Base-by-base conservation (phyloP, 345 rosid genomes). In the Durio zibethinus region DNA sequence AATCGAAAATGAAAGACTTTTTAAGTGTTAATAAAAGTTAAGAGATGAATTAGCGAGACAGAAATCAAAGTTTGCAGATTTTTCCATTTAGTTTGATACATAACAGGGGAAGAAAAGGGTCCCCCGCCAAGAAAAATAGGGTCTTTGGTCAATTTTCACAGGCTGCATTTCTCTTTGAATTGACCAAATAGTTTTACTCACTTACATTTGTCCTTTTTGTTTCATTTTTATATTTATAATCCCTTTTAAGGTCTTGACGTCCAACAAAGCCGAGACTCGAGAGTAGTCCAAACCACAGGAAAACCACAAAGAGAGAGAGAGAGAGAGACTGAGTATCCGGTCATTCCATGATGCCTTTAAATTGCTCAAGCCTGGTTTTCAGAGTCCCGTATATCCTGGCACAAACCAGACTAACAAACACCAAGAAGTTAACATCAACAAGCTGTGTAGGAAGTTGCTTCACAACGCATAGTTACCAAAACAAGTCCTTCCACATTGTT, bases 271-370 rank as follows among this genome's bases (percentile, higher is more conserved):
- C 20, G 2, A 48, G 23, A 12, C 25, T 35, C 7, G n/a, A 36
- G 23, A 43, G 23, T 25, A 43, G 54, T 72, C 77, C 78, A 35
- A 57, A 36, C 50, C n/a, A 54, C 14, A 33, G 43, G 8, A 25
- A 56, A 12, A 27, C 75, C 60, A 43, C 21, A 29, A 7, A 61
- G 59, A 42, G 38, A 0, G 48, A 31, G 61, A 29, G 4, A 61
- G 59, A 42, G 38, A 0, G 48, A 31, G 61, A 73, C 5, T 27
- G 57, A 15, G 52, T 35, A 59, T 50, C 38, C 23, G 38, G 36
- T 43, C 61, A 33, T 18, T 71, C 53, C 45, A 43, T 72, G 50
- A 88, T 88, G 91, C 84, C 89, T 84, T 78, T 84, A 83, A 79
- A 81, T 80, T 81, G 82, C 74, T 76, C 85, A 23, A 76, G 64